Evolutionary conservation across 495 filamentous ascomycete species (phyloP), one percentile per base, ranked within the genome.

Genomic region (Neurospora tetrasperma): DNA sequence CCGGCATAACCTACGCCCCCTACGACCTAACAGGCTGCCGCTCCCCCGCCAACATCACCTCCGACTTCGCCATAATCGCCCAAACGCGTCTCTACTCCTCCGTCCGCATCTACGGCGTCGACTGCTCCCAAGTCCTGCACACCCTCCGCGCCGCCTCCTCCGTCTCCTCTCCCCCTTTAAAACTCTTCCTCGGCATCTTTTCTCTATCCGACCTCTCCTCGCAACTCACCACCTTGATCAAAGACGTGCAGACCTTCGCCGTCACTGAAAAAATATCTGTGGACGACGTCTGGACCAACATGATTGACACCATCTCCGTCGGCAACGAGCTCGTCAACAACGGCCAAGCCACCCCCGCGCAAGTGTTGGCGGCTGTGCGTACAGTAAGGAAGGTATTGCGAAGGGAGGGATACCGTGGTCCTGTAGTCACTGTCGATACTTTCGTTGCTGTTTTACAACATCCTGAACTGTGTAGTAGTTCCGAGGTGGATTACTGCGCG

Each of bases 321-420:
- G 94, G 93, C 73, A 97, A 97, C 79, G 94, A 97, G 75, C 82
- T 91, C 42, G 89, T 96, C 76, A 92, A 93, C 77, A 84, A 83
- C 62, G 88, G 88, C 20, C 77, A 79, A n/a, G 88, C 83, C 70
- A 81, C 84, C 5, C 83, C 87, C 0, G 74, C 69, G 0, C 80
- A 88, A 27, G 88, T 92, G 16, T 81, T 87, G 5, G 76, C 73
- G 31, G 89, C 90, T 7, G 81, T 94, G 7, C 78, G 80, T 3
- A 76, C 79, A 18, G 91, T 91, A 38, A 86, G 92, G 14, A 73
- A 70, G 11, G 80, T 78, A 7, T 84, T 96, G n/a, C 84, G 88
- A 38, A 77, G 73, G 0, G 87, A 85, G 39, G 92, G 92, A 6
- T 97, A 92, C 79, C 75, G 77, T 11, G 93, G 94, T 11, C 89